Base-by-base conservation (phyloP, 2,329 filamentous ascomycete species). In the Dactylellina haptotyla region DNA sequence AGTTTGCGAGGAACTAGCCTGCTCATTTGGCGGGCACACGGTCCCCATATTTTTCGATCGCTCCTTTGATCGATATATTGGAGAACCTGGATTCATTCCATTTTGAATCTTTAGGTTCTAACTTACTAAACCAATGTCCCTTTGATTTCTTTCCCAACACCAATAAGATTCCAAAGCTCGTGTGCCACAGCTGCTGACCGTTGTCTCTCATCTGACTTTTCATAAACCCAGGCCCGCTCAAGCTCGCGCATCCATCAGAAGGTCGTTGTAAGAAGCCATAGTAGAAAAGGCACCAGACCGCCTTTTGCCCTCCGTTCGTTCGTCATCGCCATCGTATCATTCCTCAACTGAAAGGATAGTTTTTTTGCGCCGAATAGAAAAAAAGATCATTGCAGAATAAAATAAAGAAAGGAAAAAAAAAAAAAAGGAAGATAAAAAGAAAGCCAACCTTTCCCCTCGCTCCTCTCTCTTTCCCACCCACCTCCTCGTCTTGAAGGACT, bases 91-190 rank as follows among this genome's bases (percentile, higher is more conserved):
- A 66, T 54, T 46, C 54, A 61, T 62, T 62, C 69, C 54, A 54
- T 56, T 73, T 73, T 73, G 61, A 66, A 73, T 53, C 23, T 43
- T 59, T 54, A 32, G 30, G 46, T 45, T 46, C 37, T 59, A 48
- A 65, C 61, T 59, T 56, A 61, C 69, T 48, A 56, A 66, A 62
- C 62, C 30, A 50, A n/a, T 65, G 61, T 57, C 61, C 54, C 41
- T 73, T 66, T 66, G 69, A 62, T 66, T 73, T 54, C 56, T 66
- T 65, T 65, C 61, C 69, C 48, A 56, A 73, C 69, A 73, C 67
- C 67, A 73, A 73, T 73, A 28, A 66, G 61, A 59, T 53, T 34
- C 30, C 43, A 65, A 46, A 72, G 67, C 61, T 66, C 53, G 54
- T 59, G 61, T 66, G 69, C 54, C 58, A 56, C 69, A 73, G 54